These are phyloP conservation scores for Secale cereale DNA, from an alignment of 176 grass and related monocot species.

Conservation along the genomic window DNA sequence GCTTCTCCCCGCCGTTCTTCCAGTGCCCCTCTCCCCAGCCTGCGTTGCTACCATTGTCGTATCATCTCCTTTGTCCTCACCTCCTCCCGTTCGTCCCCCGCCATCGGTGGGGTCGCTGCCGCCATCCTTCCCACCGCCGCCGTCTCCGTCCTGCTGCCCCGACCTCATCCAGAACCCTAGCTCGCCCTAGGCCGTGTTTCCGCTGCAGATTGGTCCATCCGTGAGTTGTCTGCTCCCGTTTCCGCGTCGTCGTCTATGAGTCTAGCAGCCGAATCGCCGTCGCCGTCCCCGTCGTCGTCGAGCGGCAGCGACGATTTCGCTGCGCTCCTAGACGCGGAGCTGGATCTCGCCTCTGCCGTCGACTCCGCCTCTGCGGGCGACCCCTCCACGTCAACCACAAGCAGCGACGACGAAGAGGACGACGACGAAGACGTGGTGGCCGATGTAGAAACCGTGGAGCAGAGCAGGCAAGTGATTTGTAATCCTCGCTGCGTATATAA, in stretches of 20 bases:
- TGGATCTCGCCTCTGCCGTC: constrained; percentile 50
- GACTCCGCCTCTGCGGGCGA: constrained; percentile 35
- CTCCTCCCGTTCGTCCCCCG: not conserved
- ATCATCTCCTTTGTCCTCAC: not conserved
- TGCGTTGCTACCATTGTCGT: not conserved
- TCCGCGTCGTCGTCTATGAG: constrained; percentile 45
- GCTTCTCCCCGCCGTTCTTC: not conserved
- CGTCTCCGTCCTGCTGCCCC: not conserved
- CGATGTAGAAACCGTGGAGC: constrained; percentile 37
- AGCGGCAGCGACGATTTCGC: constrained; percentile 81
- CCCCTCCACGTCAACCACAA: constrained; percentile 6
- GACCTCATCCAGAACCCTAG: constrained; percentile 1
- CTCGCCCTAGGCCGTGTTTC: not conserved
- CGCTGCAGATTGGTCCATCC: not conserved
- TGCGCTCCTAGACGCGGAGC: constrained; percentile 62
- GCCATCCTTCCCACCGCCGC: not conserved
- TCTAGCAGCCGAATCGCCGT: constrained; percentile 62
- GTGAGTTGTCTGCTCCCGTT: not conserved
- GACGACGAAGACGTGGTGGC: constrained; percentile 1
- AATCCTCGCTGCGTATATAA: not conserved
- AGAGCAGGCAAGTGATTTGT: constrained; percentile 24
- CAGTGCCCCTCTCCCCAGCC: too few relatives aligned
- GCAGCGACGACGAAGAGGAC: constrained; percentile 14
- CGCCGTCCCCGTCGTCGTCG: constrained; percentile 66
- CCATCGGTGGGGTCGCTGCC: not conserved